phyloP scores from a whole-genome alignment of 2,329 filamentous ascomycete species.

The Colletotrichum liaoningense region DNA sequence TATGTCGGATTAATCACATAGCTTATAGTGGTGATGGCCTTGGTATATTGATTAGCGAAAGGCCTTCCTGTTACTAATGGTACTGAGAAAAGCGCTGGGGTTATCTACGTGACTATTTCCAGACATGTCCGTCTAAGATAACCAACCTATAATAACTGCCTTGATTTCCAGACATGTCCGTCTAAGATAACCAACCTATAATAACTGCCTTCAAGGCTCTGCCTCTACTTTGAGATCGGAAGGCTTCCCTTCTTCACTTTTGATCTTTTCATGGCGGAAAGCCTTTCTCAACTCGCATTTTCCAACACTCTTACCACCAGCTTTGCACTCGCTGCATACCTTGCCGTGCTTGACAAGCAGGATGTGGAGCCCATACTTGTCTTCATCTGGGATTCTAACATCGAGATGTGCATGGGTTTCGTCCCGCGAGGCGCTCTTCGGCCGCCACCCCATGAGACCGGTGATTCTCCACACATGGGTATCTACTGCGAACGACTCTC shows the following conservation, averaged over 20 bases:
- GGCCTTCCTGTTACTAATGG: too few relatives aligned
- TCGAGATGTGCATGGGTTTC: slow-evolving; percentile 64
- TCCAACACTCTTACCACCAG: slow-evolving; percentile 52
- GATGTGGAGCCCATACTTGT: slow-evolving; percentile 63
- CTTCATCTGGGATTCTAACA: slow-evolving; percentile 55
- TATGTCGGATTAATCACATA: too few relatives aligned
- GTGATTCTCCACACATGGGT: slow-evolving; percentile 64
- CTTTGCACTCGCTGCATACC: slow-evolving; percentile 57
- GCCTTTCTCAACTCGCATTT: slow-evolving; percentile 54
- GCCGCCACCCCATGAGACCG: slow-evolving; percentile 61
- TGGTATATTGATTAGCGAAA: too few relatives aligned
- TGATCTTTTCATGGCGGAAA: slow-evolving; percentile 45
- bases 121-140: too few relatives aligned
- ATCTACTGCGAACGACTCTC: slow-evolving; percentile 63
- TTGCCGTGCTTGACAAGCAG: slow-evolving; percentile 61
- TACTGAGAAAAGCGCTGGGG: too few relatives aligned
- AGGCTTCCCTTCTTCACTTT: slow-evolving; percentile 34
- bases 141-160: too few relatives aligned
- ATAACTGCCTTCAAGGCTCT: too few relatives aligned
- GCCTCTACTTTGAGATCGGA: background rate
- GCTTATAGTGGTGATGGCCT: too few relatives aligned
- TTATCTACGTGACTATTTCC: too few relatives aligned
- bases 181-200: too few relatives aligned
- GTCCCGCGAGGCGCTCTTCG: slow-evolving; percentile 52
- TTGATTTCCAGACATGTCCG: too few relatives aligned